Base-by-base conservation (phyloP, 2,329 filamentous ascomycete genomes). In the Lasiodiplodia sp. region DNA sequence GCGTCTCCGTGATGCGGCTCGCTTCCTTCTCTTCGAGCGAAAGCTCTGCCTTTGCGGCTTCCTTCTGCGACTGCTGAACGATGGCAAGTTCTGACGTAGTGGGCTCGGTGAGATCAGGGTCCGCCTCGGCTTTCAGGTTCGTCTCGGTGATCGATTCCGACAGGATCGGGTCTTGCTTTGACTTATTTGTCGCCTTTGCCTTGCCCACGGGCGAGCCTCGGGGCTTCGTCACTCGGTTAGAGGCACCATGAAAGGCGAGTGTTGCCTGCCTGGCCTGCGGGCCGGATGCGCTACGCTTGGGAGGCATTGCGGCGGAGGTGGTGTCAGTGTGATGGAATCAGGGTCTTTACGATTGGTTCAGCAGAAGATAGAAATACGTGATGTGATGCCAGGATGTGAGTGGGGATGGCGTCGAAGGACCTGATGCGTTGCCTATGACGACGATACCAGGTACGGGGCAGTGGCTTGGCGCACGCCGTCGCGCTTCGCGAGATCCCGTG, bases 1-100 rank as follows among this genome's bases (percentile, higher is more conserved):
- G 89, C 58, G 86, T 82, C 68, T 92, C 86, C 8, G 87, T 87
- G 52, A 96, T 81, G 72, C 88, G 86, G 71, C 88, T 84, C 1
- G 93, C 94, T 69, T 80, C 81, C 28, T 84, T 73, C 73, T 92
- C 82, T 69, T 84, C 82, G 69, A 71, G 73, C 72, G 67, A 76
- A 68, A 74, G 73, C 72, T 72, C 72, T 1, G 76, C 78, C 73
- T 76, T 74, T 70, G 73, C 75, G 70, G 71, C 70, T 69, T 80
- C 80, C 65, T 78, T 72, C 67, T 78, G 72, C 7, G 75, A 74
- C 72, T 82, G 81, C 68, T 81, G 74, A 67, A 77, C 72, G 64
- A 81, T 79, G 14, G 78, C 79, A 55, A 75, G 75, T 69, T 82
- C 80, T 3, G 77, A 77, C 18, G 80, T 81, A 1, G 79, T 80